phyloP scores from a whole-genome alignment of 495 filamentous ascomycete species.

The Daldinia bambusicola region DNA sequence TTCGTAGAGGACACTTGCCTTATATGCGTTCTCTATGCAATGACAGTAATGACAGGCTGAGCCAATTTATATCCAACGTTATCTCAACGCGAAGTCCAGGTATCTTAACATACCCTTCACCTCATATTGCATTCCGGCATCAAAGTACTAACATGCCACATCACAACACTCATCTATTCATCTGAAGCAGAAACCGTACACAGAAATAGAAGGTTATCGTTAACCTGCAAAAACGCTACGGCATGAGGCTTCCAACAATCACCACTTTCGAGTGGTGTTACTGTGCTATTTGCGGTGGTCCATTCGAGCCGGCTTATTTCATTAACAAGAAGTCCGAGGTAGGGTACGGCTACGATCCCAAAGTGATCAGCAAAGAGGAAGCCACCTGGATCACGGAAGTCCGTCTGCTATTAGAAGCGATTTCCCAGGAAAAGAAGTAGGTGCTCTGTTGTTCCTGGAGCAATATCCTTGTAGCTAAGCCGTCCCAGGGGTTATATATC shows the following conservation, averaged over 20 bases:
- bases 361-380: neutral
- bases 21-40: neutral
- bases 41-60: neutral
- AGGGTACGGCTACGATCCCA: slow-evolving; percentile 5
- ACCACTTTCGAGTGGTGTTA: neutral
- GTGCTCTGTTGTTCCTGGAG: neutral
- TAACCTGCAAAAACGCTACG: neutral
- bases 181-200: neutral
- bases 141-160: neutral
- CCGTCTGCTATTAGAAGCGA: neutral
- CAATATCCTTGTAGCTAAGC: slow-evolving; percentile 4
- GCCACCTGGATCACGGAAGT: neutral
- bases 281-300: slow-evolving; percentile 19
- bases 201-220: neutral
- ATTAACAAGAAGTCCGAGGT: neutral
- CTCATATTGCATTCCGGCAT: neutral
- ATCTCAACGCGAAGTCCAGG: neutral
- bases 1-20: neutral
- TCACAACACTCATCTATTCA: neutral
- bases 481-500: slow-evolving; percentile 5
- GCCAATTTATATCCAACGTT: neutral
- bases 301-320: slow-evolving; percentile 4
- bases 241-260: neutral
- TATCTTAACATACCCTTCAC: neutral
- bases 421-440: neutral